Percentiles rank a stretch among this genome's conserved stretches.
These are phyloP conservation scores for Triticum aestivum DNA, from an alignment of 176 grass and related monocot species.

Conservation along the genomic window IWGSC_CS_RefSeq_v2.1 NC_057796.1:11134841-11135340, in stretches of 20 bases:
- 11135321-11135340: slow-evolving; percentile 23
- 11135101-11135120: not conserved
- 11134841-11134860: too few relatives aligned
- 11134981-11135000: too few relatives aligned
- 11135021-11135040: too few relatives aligned
- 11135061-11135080: not conserved
- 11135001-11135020: too few relatives aligned
- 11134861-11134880: too few relatives aligned
- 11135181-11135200: not conserved
- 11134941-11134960: too few relatives aligned
- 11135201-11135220: not conserved
- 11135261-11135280: slow-evolving; percentile 43
- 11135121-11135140: not conserved
- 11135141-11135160: not conserved
- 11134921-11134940: too few relatives aligned
- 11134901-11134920: too few relatives aligned
- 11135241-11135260: slow-evolving; percentile 28
- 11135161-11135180: not conserved
- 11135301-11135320: not conserved
- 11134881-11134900: too few relatives aligned
- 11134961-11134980: too few relatives aligned
- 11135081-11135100: not conserved
- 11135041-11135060: not conserved
- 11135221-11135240: not conserved
- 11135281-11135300: not conserved